These are phyloP conservation scores for Calonectria henricotiae DNA, from an alignment of 2,329 filamentous ascomycete genomes.

Conservation along the genomic window DNA sequence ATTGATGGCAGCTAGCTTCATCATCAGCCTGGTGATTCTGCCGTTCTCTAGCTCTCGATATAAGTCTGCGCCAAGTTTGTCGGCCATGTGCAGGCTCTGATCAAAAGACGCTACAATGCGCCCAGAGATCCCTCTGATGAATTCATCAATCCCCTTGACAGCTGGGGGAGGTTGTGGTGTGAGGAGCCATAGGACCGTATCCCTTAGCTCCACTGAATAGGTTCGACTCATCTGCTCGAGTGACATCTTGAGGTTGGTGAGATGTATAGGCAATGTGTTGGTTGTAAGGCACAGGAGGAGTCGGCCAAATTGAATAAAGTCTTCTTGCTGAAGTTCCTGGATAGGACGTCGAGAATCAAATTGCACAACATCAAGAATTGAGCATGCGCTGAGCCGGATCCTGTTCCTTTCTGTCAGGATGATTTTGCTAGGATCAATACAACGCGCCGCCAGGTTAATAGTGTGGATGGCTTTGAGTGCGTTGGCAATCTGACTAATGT, in stretches of 20 bases:
- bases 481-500: conserved; percentile 91
- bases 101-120: conserved; percentile 85
- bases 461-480: conserved; percentile 90
- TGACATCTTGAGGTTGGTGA: conserved; percentile 77
- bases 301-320: conserved; percentile 87
- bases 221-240: conserved; percentile 83
- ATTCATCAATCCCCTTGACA: conserved; percentile 83
- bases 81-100: conserved; percentile 83
- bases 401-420: conserved; percentile 92
- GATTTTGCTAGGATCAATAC: conserved; percentile 90
- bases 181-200: conserved; percentile 87
- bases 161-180: conserved; percentile 71
- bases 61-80: conserved; percentile 81
- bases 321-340: conserved; percentile 87
- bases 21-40: conserved; percentile 83
- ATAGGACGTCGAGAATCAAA: conserved; percentile 80
- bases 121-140: conserved; percentile 83
- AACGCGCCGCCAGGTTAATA: conserved; percentile 85
- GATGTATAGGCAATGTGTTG: conserved; percentile 71
- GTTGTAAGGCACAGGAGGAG: conserved; percentile 88
- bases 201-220: conserved; percentile 85
- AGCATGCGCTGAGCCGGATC: conserved; percentile 89
- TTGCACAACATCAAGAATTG: conserved; percentile 90
- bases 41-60: conserved; percentile 91
- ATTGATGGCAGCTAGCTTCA: conserved; percentile 89